Conservation (phyloP, 805 yeast species). For the Komagataella pseudopastoris region DNA sequence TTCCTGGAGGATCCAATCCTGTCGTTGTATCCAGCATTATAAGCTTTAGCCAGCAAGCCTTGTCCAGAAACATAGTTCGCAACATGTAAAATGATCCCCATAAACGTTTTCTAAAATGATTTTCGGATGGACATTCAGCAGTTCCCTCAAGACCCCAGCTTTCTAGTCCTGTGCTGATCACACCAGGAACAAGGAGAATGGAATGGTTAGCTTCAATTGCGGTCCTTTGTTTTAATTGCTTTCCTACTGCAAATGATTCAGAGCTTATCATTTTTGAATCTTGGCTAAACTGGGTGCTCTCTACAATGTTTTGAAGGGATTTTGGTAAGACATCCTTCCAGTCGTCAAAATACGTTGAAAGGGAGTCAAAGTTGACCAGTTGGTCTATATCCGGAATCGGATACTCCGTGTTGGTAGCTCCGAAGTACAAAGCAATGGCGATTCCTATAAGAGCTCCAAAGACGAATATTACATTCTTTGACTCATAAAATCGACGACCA, state of each 20-base stretch:
- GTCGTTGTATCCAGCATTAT: conserved; percentile 81
- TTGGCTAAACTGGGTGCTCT: conserved; percentile 24
- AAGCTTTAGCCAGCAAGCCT: conserved; percentile 88
- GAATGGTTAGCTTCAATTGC: conserved; percentile 52
- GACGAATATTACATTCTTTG: conserved; percentile 21
- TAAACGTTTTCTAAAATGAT: conserved; percentile 78
- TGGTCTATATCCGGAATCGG: conserved; percentile 36
- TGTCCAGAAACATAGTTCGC: conserved; percentile 81
- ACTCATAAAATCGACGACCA: background rate
- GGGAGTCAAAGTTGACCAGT: conserved; percentile 38
- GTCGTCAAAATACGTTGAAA: conserved; percentile 49
- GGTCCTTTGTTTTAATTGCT: conserved; percentile 35
- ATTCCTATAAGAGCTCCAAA: conserved; percentile 69
- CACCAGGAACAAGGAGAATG: conserved; percentile 92
- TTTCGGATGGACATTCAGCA: conserved; percentile 67
- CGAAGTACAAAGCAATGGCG: conserved; percentile 47
- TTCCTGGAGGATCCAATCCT: conserved; percentile 82
- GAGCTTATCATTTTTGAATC: conserved; percentile 31
- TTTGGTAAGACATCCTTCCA: conserved; percentile 68
- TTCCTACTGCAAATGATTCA: conserved; percentile 85
- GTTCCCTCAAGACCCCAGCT: conserved; percentile 78
- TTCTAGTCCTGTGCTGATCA: conserved; percentile 87
- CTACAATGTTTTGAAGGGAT: conserved; percentile 44
- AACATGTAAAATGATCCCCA: conserved; percentile 98
- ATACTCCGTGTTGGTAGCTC: conserved; percentile 24